phyloP scores from a whole-genome alignment of 192 early-diverging fungal species.

The Coemansia asiatica region DNA sequence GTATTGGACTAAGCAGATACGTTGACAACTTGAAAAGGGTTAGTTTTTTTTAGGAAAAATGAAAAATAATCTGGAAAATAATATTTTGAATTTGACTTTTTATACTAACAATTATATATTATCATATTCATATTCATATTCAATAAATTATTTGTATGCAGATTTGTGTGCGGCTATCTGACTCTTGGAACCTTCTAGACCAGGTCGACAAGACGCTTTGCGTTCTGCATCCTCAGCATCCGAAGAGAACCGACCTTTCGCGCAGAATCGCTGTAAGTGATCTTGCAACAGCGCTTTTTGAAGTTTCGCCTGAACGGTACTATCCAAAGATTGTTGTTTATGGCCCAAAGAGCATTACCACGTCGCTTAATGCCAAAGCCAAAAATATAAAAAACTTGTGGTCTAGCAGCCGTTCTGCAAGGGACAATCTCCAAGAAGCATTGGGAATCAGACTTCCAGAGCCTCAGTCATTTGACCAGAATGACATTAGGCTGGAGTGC shows the following conservation, averaged over 20 bases:
- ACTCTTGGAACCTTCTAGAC: conserved; percentile 33
- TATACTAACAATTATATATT: too few relatives aligned
- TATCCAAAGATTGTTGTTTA: conserved; percentile 34
- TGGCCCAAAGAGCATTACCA: conserved; percentile 28
- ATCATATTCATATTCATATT: not conserved
- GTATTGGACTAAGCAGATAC: conserved; percentile 15
- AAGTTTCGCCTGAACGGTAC: conserved; percentile 22
- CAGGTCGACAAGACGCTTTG: conserved; percentile 33
- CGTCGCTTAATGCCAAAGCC: conserved; percentile 21
- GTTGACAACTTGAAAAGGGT: conserved; percentile 22
- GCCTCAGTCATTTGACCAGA: conserved; percentile 10
- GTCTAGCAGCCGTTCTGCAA: conserved; percentile 3
- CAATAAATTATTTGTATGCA: conserved; percentile 12
- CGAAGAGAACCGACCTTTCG: conserved; percentile 36
- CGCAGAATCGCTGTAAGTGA: conserved; percentile 33
- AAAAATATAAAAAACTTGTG: conserved; percentile 15
- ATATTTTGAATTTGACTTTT: too few relatives aligned
- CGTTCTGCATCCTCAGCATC: conserved; percentile 37
- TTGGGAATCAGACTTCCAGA: conserved; percentile 21
- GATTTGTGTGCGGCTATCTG: conserved; percentile 22
- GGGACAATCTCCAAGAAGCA: conserved; percentile 27
- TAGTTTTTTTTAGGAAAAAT: conserved; percentile 10
- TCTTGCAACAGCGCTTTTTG: conserved; percentile 24
- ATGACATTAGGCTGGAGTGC: conserved; percentile 41
- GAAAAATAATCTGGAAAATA: too few relatives aligned